A percentile compares a stretch with the other conserved stretches of the same genome.
These are phyloP conservation scores for Thelonectria rubi DNA, from an alignment of 2,329 filamentous ascomycete species.

Conservation along the genomic window DNA sequence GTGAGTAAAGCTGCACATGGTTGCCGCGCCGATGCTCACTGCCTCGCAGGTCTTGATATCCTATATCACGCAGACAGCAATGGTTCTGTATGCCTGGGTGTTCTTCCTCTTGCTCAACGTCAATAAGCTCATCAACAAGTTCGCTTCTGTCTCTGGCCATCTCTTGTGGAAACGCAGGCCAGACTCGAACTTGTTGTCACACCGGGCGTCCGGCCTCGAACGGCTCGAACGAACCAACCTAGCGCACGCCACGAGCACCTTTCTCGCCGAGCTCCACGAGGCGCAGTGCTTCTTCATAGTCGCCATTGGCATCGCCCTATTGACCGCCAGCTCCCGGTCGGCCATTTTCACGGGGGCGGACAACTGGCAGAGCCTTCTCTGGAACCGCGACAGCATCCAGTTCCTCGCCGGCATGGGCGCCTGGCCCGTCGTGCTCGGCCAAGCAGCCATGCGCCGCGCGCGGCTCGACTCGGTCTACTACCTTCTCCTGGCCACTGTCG, in stretches of 20 bases:
- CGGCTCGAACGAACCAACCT: neutral
- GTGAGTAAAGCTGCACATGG: neutral
- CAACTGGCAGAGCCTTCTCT: slow-evolving; percentile 12
- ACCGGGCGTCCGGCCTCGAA: neutral
- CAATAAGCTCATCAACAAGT: neutral
- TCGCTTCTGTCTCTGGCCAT: neutral
- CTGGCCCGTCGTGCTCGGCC: slow-evolving; percentile 14
- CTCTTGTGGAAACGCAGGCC: neutral
- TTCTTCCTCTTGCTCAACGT: slow-evolving; percentile 9
- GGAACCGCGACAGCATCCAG: slow-evolving; percentile 11
- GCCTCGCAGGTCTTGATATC: slow-evolving; percentile 13
- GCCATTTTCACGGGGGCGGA: slow-evolving; percentile 12
- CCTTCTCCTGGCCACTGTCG: neutral
- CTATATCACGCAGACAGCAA: slow-evolving; percentile 19
- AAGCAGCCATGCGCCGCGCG: slow-evolving; percentile 9
- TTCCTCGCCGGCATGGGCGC: slow-evolving; percentile 18
- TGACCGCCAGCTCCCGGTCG: neutral
- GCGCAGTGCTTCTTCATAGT: slow-evolving; percentile 25
- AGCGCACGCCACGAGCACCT: slow-evolving; percentile 11
- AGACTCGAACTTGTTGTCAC: slow-evolving; percentile 8
- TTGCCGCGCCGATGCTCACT: neutral
- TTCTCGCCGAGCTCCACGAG: slow-evolving; percentile 29
- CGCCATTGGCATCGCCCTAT: slow-evolving; percentile 10
- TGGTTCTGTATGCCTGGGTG: slow-evolving; percentile 13
- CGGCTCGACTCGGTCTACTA: slow-evolving; percentile 17